Evolutionary conservation across 305 asterid species (phyloP).

Genomic region (Nicotiana rustica): DNA sequence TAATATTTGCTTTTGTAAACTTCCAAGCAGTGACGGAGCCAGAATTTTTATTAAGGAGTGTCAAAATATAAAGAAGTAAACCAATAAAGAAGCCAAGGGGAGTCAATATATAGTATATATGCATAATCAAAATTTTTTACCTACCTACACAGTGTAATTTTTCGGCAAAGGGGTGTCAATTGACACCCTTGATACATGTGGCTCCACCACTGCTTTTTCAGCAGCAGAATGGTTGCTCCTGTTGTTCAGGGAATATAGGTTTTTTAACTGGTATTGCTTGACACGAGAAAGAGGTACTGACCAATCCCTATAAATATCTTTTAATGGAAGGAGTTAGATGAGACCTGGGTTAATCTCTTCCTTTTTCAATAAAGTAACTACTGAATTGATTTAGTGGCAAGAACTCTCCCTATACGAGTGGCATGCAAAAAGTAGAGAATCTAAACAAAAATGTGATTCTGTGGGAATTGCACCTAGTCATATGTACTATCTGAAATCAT

Average conservation of each 20-base stretch:
- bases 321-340: slow-evolving; percentile 10
- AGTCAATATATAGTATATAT: too few relatives aligned
- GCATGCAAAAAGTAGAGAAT: slow-evolving; percentile 15
- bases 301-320: slow-evolving; percentile 27
- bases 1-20: neutral
- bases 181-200: too few relatives aligned
- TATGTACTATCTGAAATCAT: slow-evolving; percentile 23
- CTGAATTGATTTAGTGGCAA: neutral
- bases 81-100: too few relatives aligned
- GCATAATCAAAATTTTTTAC: too few relatives aligned
- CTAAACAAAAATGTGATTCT: slow-evolving; percentile 13
- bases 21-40: neutral
- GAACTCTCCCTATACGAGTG: slow-evolving; percentile 13
- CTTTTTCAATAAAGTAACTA: neutral
- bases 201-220: neutral
- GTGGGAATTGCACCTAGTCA: neutral
- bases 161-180: too few relatives aligned
- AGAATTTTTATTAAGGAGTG: too few relatives aligned
- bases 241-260: neutral
- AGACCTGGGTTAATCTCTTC: neutral
- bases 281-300: neutral
- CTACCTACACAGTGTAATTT: too few relatives aligned
- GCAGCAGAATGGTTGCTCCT: neutral
- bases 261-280: neutral
- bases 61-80: too few relatives aligned